Conservation (phyloP, 805 yeast genomes). For the Saccharomycopsis sp. region DNA sequence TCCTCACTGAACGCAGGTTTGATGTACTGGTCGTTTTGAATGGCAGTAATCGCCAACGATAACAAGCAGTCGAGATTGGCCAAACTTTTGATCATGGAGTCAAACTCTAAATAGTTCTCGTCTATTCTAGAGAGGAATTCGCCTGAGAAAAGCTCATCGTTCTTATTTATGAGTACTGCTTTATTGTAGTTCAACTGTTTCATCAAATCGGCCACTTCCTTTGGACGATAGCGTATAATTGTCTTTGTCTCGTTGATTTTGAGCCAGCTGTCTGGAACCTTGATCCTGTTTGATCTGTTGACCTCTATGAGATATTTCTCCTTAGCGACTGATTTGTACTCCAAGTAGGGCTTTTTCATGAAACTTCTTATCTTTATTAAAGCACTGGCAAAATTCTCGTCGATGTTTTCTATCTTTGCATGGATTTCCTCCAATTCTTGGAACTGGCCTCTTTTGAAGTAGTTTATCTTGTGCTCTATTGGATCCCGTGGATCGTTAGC, state of each 20-base stretch:
- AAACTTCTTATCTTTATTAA: slow-evolving; percentile 38
- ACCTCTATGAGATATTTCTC: slow-evolving; percentile 76
- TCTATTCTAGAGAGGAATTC: slow-evolving; percentile 36
- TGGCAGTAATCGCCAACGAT: slow-evolving; percentile 57
- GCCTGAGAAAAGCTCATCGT: slow-evolving; percentile 40
- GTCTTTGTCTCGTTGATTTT: slow-evolving; percentile 63
- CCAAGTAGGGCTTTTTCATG: slow-evolving; percentile 50
- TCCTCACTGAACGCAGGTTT: slow-evolving; percentile 45
- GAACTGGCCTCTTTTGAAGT: slow-evolving; percentile 37
- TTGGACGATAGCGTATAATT: slow-evolving; percentile 68
- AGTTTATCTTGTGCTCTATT: slow-evolving; percentile 39
- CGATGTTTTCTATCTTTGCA: slow-evolving; percentile 37
- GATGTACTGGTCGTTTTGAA: slow-evolving; percentile 36
- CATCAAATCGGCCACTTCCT: slow-evolving; percentile 44
- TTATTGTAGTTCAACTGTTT: slow-evolving; percentile 52
- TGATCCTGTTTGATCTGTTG: slow-evolving; percentile 36
- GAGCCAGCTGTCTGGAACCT: slow-evolving; percentile 70
- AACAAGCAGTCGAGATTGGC: slow-evolving; percentile 60
- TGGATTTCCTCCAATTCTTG: slow-evolving; percentile 34
- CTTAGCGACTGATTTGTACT: slow-evolving; percentile 49
- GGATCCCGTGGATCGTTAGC: slow-evolving; percentile 46
- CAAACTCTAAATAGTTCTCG: slow-evolving; percentile 32
- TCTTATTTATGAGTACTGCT: slow-evolving; percentile 41
- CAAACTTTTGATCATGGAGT: slow-evolving; percentile 39
- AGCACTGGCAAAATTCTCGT: slow-evolving; percentile 44